Percentiles rank a stretch among this genome's conserved stretches.
Evolutionary conservation across 1,139 yeast species (phyloP).

Genomic region (Sugiyamaella castrensis): DNA sequence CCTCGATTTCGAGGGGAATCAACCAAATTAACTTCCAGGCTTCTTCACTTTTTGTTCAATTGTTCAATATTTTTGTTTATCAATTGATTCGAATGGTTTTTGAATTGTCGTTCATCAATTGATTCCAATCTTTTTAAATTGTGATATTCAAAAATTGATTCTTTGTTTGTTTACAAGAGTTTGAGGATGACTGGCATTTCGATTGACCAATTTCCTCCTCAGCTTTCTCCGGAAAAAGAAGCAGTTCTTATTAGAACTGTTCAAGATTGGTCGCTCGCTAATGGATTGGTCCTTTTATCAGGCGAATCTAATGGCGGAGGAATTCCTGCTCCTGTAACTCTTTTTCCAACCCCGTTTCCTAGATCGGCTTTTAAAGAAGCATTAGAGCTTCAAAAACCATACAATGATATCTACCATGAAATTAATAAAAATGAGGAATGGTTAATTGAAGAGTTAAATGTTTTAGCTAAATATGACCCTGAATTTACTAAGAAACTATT

Average conservation of each 20-base stretch:
- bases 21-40: too few species aligned
- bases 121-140: too few species aligned
- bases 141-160: too few species aligned
- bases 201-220: slow-evolving; percentile 20
- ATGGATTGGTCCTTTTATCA: slow-evolving; percentile 79
- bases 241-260: slow-evolving; percentile 32
- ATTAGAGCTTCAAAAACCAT: slow-evolving; percentile 59
- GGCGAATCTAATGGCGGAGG: slow-evolving; percentile 46
- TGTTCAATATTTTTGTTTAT: too few species aligned
- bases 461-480: slow-evolving; percentile 51
- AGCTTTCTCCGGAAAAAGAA: slow-evolving; percentile 20
- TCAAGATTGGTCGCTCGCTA: slow-evolving; percentile 72
- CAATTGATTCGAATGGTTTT: too few species aligned
- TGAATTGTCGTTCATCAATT: too few species aligned
- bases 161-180: too few species aligned
- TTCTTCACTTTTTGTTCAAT: too few species aligned
- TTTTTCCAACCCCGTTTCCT: slow-evolving; percentile 90
- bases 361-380: slow-evolving; percentile 63
- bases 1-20: too few species aligned
- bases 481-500: slow-evolving; percentile 79
- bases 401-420: slow-evolving; percentile 61
- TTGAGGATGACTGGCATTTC: not conserved
- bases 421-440: slow-evolving; percentile 54
- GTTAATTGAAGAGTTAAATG: slow-evolving; percentile 55
- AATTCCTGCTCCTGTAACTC: slow-evolving; percentile 77